Percentiles rank a stretch among this genome's conserved stretches.
Conservation (phyloP, 345 rosid genomes). For the Populus euphratica region DNA sequence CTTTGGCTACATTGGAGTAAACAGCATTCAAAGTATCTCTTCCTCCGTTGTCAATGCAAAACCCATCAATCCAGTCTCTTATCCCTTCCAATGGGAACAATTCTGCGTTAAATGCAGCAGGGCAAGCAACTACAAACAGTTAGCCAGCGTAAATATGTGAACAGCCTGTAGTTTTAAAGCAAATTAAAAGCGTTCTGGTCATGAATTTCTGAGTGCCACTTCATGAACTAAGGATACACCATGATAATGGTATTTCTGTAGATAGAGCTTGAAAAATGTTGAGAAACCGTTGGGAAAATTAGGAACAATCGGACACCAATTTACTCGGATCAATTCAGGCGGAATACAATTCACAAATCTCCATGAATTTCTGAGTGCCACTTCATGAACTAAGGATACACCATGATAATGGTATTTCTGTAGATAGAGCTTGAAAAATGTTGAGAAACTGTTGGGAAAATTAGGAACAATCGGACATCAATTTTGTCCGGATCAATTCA, state of each 20-base stretch:
- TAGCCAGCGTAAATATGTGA: conserved; percentile 31
- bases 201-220: not conserved
- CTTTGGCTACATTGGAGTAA: conserved; percentile 18
- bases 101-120: conserved; percentile 21
- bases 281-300: too few species aligned
- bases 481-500: too few species aligned
- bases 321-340: too few species aligned
- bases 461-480: too few species aligned
- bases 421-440: not conserved
- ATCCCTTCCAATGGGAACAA: conserved; percentile 1
- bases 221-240: not conserved
- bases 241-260: not conserved
- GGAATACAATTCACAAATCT: too few species aligned
- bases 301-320: too few species aligned
- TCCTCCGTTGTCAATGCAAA: conserved; percentile 20
- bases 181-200: not conserved
- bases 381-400: not conserved
- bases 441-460: too few species aligned
- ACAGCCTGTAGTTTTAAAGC: not conserved
- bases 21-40: conserved; percentile 20
- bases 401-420: not conserved
- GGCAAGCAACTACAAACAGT: conserved; percentile 17
- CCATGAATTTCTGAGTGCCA: not conserved
- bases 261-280: not conserved
- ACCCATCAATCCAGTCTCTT: conserved; percentile 21